A percentile compares a stretch with the other conserved stretches of the same genome.
These are phyloP conservation scores for Arachis hypogaea DNA, from an alignment of 306 rosid genomes.

Conservation along the genomic window DNA sequence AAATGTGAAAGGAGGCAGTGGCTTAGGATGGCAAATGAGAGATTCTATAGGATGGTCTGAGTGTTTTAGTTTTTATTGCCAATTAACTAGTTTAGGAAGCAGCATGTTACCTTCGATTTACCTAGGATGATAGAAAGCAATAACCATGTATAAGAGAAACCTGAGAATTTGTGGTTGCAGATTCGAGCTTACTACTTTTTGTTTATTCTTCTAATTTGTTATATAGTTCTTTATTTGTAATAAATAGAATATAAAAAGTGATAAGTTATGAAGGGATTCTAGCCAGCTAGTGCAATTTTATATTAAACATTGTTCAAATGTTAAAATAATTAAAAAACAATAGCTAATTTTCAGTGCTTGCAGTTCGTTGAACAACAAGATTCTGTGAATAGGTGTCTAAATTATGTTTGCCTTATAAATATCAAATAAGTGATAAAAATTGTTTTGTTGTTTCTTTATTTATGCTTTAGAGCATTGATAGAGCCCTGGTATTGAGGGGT, in stretches of 20 bases:
- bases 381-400: slow-evolving; percentile 1
- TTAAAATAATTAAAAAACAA: neutral
- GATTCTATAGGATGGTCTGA: neutral
- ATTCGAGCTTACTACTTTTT: slow-evolving; percentile 20
- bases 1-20: slow-evolving; percentile 33
- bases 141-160: slow-evolving; percentile 17
- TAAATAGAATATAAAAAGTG: neutral
- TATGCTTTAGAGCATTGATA: neutral
- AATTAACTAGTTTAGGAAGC: slow-evolving; percentile 30
- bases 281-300: neutral
- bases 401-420: neutral
- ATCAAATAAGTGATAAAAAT: slow-evolving; percentile 2
- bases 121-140: neutral
- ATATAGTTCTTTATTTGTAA: slow-evolving; percentile 17
- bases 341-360: slow-evolving; percentile 20
- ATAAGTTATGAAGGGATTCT: slow-evolving; percentile 22
- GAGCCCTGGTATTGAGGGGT: neutral
- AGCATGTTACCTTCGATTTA: slow-evolving; percentile 18
- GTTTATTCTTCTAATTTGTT: neutral
- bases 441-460: slow-evolving; percentile 23
- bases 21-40: slow-evolving; percentile 33
- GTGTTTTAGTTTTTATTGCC: slow-evolving; percentile 15
- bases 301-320: slow-evolving; percentile 20
- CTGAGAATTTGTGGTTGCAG: slow-evolving; percentile 14
- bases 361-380: slow-evolving; percentile 8